phyloP scores from a whole-genome alignment of 129 eudicot species.

The Chrysanthemum seticuspe region DNA sequence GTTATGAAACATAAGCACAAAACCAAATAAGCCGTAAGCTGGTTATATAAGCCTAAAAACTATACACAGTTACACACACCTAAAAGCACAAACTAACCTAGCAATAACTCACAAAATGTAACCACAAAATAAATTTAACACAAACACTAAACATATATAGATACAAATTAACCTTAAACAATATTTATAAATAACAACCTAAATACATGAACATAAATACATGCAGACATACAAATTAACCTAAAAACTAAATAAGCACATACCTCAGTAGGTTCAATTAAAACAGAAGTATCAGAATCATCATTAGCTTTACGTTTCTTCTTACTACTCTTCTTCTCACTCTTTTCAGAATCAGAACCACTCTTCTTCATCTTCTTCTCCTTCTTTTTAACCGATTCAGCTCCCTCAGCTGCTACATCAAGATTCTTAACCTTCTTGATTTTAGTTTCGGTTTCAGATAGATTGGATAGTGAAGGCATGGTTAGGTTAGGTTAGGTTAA shows the following conservation, averaged over 20 bases:
- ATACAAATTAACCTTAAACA: not conserved
- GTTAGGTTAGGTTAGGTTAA: not conserved
- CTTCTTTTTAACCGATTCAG: constrained; percentile 38
- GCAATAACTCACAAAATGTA: too few relatives aligned
- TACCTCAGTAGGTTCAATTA: constrained; percentile 59
- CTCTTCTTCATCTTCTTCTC: constrained; percentile 55
- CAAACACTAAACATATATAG: not conserved
- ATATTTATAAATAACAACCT: too few relatives aligned
- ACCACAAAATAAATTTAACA: not conserved
- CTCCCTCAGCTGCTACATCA: constrained; percentile 29
- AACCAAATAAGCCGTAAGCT: too few relatives aligned
- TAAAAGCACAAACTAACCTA: too few relatives aligned
- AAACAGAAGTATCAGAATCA: constrained; percentile 50
- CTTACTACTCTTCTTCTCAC: constrained; percentile 37
- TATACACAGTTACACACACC: too few relatives aligned
- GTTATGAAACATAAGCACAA: too few relatives aligned
- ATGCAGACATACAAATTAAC: not conserved
- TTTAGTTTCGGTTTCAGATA: constrained; percentile 36
- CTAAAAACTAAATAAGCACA: not conserved
- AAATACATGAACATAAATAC: not conserved
- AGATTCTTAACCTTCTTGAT: constrained; percentile 35
- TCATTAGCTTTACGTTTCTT: constrained; percentile 65
- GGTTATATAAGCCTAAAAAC: too few relatives aligned
- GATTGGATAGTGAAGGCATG: constrained; percentile 54
- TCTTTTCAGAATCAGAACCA: constrained; percentile 38